Percentiles rank a stretch among this genome's conserved stretches.
phyloP scores from a whole-genome alignment of 2,329 filamentous ascomycete species.

The Emergomyces pasteurianus region DNA sequence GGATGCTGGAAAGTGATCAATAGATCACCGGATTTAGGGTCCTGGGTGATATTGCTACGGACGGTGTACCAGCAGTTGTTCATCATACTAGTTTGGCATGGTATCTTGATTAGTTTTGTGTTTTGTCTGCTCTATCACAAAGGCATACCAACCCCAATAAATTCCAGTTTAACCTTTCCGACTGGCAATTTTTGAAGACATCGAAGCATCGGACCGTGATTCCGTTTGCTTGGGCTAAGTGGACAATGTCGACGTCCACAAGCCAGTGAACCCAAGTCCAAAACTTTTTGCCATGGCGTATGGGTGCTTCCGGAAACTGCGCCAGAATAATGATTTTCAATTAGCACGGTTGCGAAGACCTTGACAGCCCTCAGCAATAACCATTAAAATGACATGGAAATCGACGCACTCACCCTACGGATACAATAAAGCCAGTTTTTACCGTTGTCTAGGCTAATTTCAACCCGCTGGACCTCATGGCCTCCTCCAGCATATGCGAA shows the following conservation, averaged over 20 bases:
- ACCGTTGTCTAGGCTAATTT: conserved; percentile 38
- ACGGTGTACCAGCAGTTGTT: conserved; percentile 43
- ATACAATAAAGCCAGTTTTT: conserved; percentile 39
- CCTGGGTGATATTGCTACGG: conserved; percentile 27
- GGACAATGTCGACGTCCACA: conserved; percentile 35
- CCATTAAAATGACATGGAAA: too few species aligned
- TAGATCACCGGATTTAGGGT: conserved; percentile 20
- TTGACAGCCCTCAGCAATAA: too few species aligned
- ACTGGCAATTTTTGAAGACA: conserved; percentile 41
- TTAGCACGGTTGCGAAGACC: not conserved
- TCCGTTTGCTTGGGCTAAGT: conserved; percentile 32
- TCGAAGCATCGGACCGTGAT: conserved; percentile 39
- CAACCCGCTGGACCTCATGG: conserved; percentile 38
- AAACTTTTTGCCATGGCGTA: conserved; percentile 42
- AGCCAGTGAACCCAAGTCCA: conserved; percentile 46
- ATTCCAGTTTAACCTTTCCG: conserved; percentile 36
- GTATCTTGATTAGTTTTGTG: not conserved
- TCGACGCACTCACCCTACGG: conserved; percentile 21
- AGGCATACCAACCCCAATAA: conserved; percentile 27
- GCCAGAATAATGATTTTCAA: conserved; percentile 4
- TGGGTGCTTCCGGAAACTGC: conserved; percentile 36
- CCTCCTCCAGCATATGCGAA: conserved; percentile 42
- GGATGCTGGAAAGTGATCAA: conserved; percentile 38
- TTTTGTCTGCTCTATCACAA: not conserved
- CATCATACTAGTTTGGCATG: conserved; percentile 33